phyloP scores from a whole-genome alignment of 208 protist species.

The Vickermania ingenoplastis region DNA sequence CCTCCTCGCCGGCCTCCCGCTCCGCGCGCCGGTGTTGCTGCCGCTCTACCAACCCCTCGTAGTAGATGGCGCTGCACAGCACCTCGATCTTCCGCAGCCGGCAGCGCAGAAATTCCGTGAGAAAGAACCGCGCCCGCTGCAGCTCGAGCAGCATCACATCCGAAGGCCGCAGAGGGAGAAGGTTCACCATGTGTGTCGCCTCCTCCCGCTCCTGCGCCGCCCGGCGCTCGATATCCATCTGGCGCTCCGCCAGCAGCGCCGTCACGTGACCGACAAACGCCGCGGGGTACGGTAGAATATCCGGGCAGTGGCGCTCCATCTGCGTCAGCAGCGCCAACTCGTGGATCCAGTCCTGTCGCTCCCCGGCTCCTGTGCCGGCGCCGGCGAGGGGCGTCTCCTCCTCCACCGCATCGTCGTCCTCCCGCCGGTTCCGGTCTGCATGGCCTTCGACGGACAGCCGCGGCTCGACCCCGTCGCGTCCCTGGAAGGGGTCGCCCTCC shows the following conservation, averaged over 20 bases:
- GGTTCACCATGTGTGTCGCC: conserved; percentile 5
- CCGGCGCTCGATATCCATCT: conserved; percentile 23
- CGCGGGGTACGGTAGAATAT: conserved; percentile 69
- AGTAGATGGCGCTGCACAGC: conserved; percentile 50
- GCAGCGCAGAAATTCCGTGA: conserved; percentile 71
- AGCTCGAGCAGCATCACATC: conserved; percentile 69
- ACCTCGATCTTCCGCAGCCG: conserved; percentile 75
- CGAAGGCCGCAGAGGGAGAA: conserved; percentile 71
- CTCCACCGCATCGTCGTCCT: too few species aligned
- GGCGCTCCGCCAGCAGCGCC: conserved; percentile 26
- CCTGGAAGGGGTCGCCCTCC: too few species aligned
- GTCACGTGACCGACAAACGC: conserved; percentile 37
- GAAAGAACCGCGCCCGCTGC: conserved; percentile 76
- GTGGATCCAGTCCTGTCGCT: conserved; percentile 15
- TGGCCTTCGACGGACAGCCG: too few species aligned
- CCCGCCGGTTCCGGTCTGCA: too few species aligned
- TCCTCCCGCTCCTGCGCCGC: conserved; percentile 40
- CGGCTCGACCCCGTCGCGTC: too few species aligned
- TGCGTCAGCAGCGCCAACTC: conserved; percentile 59
- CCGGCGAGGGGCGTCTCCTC: too few species aligned
- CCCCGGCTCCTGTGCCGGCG: background rate
- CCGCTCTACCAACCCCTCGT: conserved; percentile 31
- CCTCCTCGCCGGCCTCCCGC: background rate
- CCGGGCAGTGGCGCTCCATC: conserved; percentile 69
- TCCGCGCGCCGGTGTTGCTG: conserved; percentile 12